Evolutionary conservation across 148 eudicot genomes (phyloP), one percentile per base, ranked within the genome.

Genomic region (Spergularia marina): DNA sequence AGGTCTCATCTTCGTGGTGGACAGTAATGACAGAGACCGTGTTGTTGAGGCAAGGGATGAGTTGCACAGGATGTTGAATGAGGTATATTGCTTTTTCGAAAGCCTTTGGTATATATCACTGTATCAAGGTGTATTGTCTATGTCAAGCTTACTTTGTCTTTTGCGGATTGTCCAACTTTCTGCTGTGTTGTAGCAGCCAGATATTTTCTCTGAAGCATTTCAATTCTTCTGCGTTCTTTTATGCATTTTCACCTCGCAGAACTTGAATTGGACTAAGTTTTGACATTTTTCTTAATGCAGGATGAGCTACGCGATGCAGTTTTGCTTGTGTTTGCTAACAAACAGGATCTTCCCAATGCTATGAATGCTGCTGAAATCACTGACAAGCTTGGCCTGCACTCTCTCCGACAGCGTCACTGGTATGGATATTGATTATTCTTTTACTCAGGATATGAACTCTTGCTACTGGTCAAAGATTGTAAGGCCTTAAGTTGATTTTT

Each of bases 41-140:
- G 87, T 88, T 79, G 91, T 90, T 79, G 94, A 88, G 83, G 94
- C 94, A 63, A 88, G 91, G 76, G 94, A 90, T 82, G 94, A 90
- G 76, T 76, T 90, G 80, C 94, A 90, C 77, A 86, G 94, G 87
- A 90, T 90, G 94, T 82, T 90, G 84, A 90, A 90, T 70, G 94
- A 90, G 91, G 91, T 90, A 77, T 74, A 18, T 15, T 70, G 4
- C 16, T 59, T 44, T 74, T 20, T 36, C 10, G 49, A 44, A 6
- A 44, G 49, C 49, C 8, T 44, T 44, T 44, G 49, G 49, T 44
- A n/a, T 0, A 18, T 47, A 14, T 44, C 10, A 18, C 18, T 69
- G 4, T 12, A 59, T 59, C 3, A 18, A n/a, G 20, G 18, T 10
- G 1, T 3, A 41, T 0, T 68, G 36, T 49, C 10, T 67, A 49